Conservation (phyloP, 345 rosid species). For the Salix brachista region DNA sequence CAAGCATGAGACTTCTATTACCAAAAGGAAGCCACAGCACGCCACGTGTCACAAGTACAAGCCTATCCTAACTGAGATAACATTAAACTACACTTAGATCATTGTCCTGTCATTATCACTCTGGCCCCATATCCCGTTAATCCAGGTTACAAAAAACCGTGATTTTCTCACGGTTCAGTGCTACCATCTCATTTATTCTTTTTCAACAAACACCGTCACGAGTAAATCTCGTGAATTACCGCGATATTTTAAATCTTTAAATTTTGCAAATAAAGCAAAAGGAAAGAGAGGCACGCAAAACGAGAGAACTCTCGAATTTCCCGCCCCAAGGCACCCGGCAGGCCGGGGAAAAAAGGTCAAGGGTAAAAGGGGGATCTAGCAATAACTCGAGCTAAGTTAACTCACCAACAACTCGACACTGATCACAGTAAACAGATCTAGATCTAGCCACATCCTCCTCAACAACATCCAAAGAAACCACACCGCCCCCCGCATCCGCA, state of each 20-base stretch:
- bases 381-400: constrained; percentile 33
- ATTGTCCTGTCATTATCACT: neutral
- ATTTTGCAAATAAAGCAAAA: neutral
- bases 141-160: neutral
- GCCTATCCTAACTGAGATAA: neutral
- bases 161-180: neutral
- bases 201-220: neutral
- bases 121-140: constrained; percentile 10
- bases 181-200: neutral
- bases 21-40: neutral
- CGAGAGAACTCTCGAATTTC: constrained; percentile 11
- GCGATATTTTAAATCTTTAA: neutral
- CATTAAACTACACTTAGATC: neutral
- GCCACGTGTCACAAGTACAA: neutral
- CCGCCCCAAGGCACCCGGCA: constrained; percentile 21
- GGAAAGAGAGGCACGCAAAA: neutral
- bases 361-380: neutral
- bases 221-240: neutral
- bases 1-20: neutral
- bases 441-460: constrained; percentile 77
- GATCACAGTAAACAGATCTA: constrained; percentile 67
- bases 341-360: constrained; percentile 13
- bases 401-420: constrained; percentile 83
- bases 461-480: constrained; percentile 46
- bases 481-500: constrained; percentile 27